Evolutionary conservation across 1,284 basidiomycete genomes (phyloP).

Genomic region (Crucibulum cyathiforme): DNA sequence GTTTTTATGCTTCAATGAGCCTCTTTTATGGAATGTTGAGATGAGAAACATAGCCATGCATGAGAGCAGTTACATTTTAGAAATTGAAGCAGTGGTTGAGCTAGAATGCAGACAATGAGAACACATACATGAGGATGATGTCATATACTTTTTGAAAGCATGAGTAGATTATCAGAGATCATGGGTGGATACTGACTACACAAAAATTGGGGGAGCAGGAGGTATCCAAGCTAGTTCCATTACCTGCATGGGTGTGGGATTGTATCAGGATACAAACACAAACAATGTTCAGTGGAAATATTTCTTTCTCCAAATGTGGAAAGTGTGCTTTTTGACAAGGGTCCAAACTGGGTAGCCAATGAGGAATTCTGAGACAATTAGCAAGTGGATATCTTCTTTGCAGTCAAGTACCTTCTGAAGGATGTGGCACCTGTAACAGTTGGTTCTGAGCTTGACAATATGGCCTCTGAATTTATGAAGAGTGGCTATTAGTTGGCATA

Average conservation of each 20-base stretch:
- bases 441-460: slow-evolving; percentile 82
- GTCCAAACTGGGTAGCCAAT: slow-evolving; percentile 81
- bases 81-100: no score
- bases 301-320: slow-evolving; percentile 89
- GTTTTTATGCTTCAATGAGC: no score
- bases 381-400: slow-evolving; percentile 78
- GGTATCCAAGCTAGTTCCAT: slow-evolving; percentile 85
- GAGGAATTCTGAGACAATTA: slow-evolving; percentile 82
- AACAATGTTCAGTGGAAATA: background rate
- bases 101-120: no score
- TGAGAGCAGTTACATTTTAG: no score
- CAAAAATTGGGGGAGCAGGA: slow-evolving; percentile 83
- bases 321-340: slow-evolving; percentile 84
- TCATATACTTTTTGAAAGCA: no score
- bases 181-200: slow-evolving; percentile 60
- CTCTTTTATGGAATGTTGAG: no score
- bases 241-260: slow-evolving; percentile 50
- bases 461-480: slow-evolving; percentile 58
- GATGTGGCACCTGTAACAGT: slow-evolving; percentile 86
- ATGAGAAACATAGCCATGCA: no score
- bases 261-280: background rate
- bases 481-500: background rate
- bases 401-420: slow-evolving; percentile 86
- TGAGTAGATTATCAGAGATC: background rate
- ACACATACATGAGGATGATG: no score